Base-by-base conservation (phyloP, 345 rosid genomes). In the Aquilaria sinensis region DNA sequence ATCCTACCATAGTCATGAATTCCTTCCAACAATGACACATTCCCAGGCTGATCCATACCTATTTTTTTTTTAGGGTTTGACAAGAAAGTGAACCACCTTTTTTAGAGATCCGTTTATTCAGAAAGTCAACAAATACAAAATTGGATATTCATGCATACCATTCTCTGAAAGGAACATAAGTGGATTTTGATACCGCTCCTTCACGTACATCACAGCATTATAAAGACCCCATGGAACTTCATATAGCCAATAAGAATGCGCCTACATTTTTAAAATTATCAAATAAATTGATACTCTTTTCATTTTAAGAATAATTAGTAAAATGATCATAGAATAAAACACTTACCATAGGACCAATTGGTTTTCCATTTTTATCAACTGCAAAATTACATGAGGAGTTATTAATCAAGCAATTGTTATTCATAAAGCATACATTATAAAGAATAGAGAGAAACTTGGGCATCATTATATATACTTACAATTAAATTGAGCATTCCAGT, bases 211-310 rank as follows among this genome's bases (percentile, higher is more conserved):
- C 33, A 84, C 49, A 2, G 81, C 64, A 62, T 74, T 84, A 65
- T 79, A 80, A 68, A 84, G 62, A 2, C 89, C 89, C 89, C 89
- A 81, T n/a, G 89, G 89, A 30, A 84, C 93, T 13, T 71, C 60
- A 46, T 84, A 84, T 12, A 86, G 83, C 93, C 93, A 86, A 10
- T 45, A 46, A 1, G 87, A 84, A 67, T 86, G 56, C 31, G 80
- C 87, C 89, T 83, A 81, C 70, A 33, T 23, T 32, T 54, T 49
- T 16, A 10, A 33, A 6, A 32, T 5, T 5, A 8, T 58, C 12
- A 6, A 43, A 2, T 58, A 6, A 41, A 56, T 32, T 56, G 16
- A 56, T 13, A 50, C 43, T 0, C 1, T 37, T 37, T 5, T 37
- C 43, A 33, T n/a, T 2, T 5, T n/a, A 57, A 9, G 23, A 12